A percentile compares a stretch with the other conserved stretches of the same genome.
Evolutionary conservation across 805 yeast genomes (phyloP).

Genomic region (Scheffersomyces lignosus): DNA sequence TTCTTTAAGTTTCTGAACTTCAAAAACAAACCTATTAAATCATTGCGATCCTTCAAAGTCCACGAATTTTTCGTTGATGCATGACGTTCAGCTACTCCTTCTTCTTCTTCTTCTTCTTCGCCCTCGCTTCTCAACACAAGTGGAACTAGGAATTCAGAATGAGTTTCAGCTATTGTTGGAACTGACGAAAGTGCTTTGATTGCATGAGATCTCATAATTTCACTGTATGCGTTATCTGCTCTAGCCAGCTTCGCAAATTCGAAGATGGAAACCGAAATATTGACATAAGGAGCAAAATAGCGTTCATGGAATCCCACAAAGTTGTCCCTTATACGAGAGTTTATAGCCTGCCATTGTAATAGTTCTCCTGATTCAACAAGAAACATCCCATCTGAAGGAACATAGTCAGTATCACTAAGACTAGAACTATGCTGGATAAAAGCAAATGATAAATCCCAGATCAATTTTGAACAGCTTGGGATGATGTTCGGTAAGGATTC

Average conservation of each 20-base stretch:
- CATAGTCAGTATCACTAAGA: too few species aligned
- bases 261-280: conserved; percentile 36
- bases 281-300: conserved; percentile 28
- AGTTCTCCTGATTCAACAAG: conserved; percentile 10
- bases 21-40: conserved; percentile 61
- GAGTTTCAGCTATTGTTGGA: conserved; percentile 70
- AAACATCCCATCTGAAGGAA: conserved; percentile 1
- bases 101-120: conserved; percentile 25
- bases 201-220: conserved; percentile 53
- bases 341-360: conserved; percentile 44
- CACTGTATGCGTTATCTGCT: conserved; percentile 40
- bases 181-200: conserved; percentile 55
- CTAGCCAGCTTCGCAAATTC: conserved; percentile 33
- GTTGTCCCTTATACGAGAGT: conserved; percentile 45
- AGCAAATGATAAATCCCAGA: conserved; percentile 69
- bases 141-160: conserved; percentile 58
- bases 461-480: conserved; percentile 28
- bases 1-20: conserved; percentile 63
- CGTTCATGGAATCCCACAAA: conserved; percentile 26
- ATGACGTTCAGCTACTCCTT: conserved; percentile 15
- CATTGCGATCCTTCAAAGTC: conserved; percentile 54
- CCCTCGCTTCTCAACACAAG: conserved; percentile 42
- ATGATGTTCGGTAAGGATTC: conserved; percentile 56
- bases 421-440: too few species aligned
- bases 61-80: conserved; percentile 22